A percentile compares a stretch with the other conserved stretches of the same genome.
These are phyloP conservation scores for Diaporthe vaccinii DNA, from an alignment of 2,329 filamentous ascomycete species.

Conservation along the genomic window DNA sequence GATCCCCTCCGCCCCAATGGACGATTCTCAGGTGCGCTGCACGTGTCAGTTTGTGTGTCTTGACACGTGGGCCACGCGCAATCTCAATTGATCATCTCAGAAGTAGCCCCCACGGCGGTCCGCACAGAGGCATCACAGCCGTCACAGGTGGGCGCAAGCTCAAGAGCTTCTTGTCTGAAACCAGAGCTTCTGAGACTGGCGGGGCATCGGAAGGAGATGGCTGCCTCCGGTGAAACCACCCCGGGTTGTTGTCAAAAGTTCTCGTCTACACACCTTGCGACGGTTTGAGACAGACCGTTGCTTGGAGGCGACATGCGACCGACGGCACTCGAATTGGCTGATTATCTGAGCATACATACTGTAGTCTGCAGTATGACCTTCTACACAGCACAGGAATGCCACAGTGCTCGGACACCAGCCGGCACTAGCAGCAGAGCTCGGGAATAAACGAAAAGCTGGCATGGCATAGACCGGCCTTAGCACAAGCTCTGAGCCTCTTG, in stretches of 20 bases:
- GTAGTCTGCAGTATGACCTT: too few species aligned
- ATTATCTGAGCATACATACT: background rate
- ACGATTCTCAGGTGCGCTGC: background rate
- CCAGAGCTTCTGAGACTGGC: constrained; percentile 27
- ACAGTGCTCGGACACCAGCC: background rate
- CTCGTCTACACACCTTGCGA: background rate
- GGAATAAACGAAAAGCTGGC: background rate
- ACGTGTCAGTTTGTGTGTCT: constrained; percentile 15
- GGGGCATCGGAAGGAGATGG: constrained; percentile 12
- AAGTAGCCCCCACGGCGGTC: constrained; percentile 5
- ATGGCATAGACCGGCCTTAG: background rate
- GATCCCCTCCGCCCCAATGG: background rate
- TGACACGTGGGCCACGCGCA: background rate
- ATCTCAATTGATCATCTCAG: background rate
- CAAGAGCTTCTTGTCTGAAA: constrained; percentile 20
- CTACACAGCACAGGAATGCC: background rate
- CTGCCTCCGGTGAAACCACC: constrained; percentile 25
- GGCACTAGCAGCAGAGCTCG: background rate
- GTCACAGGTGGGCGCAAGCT: constrained; percentile 14
- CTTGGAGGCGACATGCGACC: background rate
- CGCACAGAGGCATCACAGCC: background rate
- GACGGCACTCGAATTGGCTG: background rate
- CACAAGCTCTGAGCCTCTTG: background rate
- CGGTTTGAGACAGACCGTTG: background rate
- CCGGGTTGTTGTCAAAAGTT: constrained; percentile 4